Evolutionary conservation across 164 flowering plant species (phyloP), one percentile per base, ranked within the genome.

Genomic region (Cinnamomum micranthum): DNA sequence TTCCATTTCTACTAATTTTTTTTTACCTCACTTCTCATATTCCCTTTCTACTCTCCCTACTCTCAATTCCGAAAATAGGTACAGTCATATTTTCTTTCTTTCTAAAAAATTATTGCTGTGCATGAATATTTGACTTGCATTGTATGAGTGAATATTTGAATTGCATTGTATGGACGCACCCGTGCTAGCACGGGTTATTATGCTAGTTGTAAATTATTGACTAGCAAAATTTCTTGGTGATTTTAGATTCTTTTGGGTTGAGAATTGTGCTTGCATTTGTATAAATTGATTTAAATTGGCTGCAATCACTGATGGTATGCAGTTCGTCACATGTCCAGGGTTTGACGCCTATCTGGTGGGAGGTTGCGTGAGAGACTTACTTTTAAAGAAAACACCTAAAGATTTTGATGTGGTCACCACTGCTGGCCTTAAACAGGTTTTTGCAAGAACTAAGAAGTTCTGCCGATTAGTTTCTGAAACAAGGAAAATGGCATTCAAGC

Each of bases 361-460:
- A 80, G 99, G 99, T 71, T 96, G 99, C 80, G 98, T 96, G 66
- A 84, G 99, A 83, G 98, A 96, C 79, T 83, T 96, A 71, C 47
- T 96, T 19, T 85, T 92, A 6, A 83, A 84, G 13, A 89, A 73
- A 88, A 76, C 74, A 52, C 99, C 99, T 7, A 96, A 96, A 79
- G 99, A 95, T 85, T 95, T 82, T 79, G 99, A 96, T 80, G 88
- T 96, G 79, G 85, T 96, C 74, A 96, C 99, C 33, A 87, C 89
- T 52, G 98, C 99, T 50, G 73, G 58, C 1, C 97, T 90, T 73
- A 62, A 74, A n/a, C 81, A 91, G 98, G 97, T 95, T 74, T 28
- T 35, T 51, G 14, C 59, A 11, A 55, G 47, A 41, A 41, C 47
- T 9, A 41, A 52, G 33, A 41, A 41, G 24, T 50, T 73, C 33